A percentile compares a stretch with the other conserved stretches of the same genome.
These are phyloP conservation scores for Termitomyces titanicus DNA, from an alignment of 768 basidiomycete genomes.

Conservation along the genomic window DNA sequence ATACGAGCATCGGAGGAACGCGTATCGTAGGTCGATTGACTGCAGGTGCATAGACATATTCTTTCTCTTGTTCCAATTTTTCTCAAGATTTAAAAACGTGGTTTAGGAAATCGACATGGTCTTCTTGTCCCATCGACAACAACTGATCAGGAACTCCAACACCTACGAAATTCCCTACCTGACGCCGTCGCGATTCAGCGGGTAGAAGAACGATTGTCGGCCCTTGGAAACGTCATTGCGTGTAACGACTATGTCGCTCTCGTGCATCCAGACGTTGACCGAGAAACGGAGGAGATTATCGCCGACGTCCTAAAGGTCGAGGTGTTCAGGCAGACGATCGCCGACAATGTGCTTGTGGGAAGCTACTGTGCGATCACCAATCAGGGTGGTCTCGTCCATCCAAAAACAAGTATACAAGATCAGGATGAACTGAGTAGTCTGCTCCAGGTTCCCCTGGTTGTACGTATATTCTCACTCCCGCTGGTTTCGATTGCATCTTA, in stretches of 20 bases:
- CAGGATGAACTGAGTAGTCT: slow-evolving; percentile 95
- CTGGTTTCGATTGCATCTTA: background rate
- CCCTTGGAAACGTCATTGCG: slow-evolving; percentile 96
- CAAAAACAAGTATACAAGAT: slow-evolving; percentile 94
- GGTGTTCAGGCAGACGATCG: slow-evolving; percentile 96
- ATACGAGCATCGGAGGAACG: slow-evolving; percentile 92
- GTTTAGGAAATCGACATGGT: slow-evolving; percentile 91
- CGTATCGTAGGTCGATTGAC: slow-evolving; percentile 92
- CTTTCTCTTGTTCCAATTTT: background rate
- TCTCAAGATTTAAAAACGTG: background rate
- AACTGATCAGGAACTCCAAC: slow-evolving; percentile 97
- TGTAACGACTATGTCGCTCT: slow-evolving; percentile 99
- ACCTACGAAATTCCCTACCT: slow-evolving; percentile 92
- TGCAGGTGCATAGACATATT: slow-evolving; percentile 54
- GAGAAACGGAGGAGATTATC: slow-evolving; percentile 99
- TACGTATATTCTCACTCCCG: slow-evolving; percentile 36
- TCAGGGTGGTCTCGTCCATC: slow-evolving; percentile 97
- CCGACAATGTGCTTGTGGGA: slow-evolving; percentile 95
- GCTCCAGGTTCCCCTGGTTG: slow-evolving; percentile 92
- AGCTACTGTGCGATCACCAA: slow-evolving; percentile 95
- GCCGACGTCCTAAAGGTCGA: slow-evolving; percentile 99
- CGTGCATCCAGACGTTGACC: slow-evolving; percentile 96
- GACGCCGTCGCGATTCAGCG: slow-evolving; percentile 93
- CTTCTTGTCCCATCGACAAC: slow-evolving; percentile 94
- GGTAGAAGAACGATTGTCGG: slow-evolving; percentile 95